Percentiles rank a stretch among this genome's conserved stretches.
These are phyloP conservation scores for Saksenaea oblongispora DNA, from an alignment of 371 early-diverging fungal genomes.

Conservation along the genomic window DNA sequence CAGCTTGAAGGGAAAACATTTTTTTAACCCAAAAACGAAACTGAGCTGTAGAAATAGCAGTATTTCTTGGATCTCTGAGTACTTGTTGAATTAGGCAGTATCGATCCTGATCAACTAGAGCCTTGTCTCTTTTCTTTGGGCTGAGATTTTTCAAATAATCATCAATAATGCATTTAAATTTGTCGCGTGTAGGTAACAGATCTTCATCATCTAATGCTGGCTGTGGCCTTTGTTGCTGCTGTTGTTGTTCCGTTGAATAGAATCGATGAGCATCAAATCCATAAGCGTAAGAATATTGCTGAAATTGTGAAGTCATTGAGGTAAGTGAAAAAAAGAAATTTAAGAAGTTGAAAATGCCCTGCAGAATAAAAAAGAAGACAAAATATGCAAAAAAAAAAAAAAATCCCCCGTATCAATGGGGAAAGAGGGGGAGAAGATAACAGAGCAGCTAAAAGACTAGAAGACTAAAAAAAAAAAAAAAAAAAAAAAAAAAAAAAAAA, in stretches of 20 bases:
- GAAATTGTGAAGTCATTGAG: background rate
- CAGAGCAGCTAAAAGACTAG: no score
- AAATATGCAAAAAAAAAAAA: constrained; percentile 1
- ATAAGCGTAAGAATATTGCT: no score
- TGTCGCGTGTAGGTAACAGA: no score
- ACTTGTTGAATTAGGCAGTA: constrained; percentile 59
- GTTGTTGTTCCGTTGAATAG: no score
- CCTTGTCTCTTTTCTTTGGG: constrained; percentile 65
- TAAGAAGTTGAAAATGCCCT: background rate
- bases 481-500: no score
- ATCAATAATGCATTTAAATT: constrained; percentile 31
- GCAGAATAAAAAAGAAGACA: background rate
- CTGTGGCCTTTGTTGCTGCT: no score
- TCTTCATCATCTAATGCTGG: no score
- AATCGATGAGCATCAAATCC: no score
- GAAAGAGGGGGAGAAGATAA: background rate
- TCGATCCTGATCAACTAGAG: constrained; percentile 53
- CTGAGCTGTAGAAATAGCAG: constrained; percentile 62
- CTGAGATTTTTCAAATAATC: constrained; percentile 58
- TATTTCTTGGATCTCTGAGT: constrained; percentile 59
- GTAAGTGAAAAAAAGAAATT: background rate
- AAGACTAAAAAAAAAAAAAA: no score
- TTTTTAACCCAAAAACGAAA: constrained; percentile 70
- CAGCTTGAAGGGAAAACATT: constrained; percentile 52
- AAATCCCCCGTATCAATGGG: background rate